A percentile compares a stretch with the other conserved stretches of the same genome.
Conservation (phyloP, 106 monocot genomes). For the Phalaenopsis equestris region DNA sequence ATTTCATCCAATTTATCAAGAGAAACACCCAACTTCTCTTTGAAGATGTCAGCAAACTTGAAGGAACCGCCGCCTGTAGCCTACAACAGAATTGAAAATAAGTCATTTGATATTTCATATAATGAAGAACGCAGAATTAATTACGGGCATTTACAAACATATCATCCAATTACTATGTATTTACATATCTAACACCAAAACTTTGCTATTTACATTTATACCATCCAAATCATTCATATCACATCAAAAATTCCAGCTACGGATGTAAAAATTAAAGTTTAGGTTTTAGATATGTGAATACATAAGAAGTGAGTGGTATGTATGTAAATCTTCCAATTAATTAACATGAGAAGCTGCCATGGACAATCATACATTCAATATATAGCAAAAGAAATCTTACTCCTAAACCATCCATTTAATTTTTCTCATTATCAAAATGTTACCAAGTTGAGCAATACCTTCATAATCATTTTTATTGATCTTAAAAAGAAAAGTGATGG, state of each 20-base stretch:
- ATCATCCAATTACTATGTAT: too few species aligned
- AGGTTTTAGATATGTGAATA: too few species aligned
- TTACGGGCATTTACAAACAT: background rate
- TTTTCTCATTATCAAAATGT: background rate
- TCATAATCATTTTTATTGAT: background rate
- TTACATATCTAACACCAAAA: too few species aligned
- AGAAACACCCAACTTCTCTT: slow-evolving; percentile 52
- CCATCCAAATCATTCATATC: too few species aligned
- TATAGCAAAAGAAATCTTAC: background rate
- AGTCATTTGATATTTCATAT: background rate
- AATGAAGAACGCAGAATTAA: background rate
- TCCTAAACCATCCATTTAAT: background rate
- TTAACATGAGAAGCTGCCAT: background rate
- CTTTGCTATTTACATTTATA: too few species aligned
- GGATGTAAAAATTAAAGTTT: too few species aligned
- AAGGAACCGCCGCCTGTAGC: slow-evolving; percentile 70
- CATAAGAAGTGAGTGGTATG: too few species aligned
- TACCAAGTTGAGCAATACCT: background rate
- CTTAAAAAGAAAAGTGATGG: background rate
- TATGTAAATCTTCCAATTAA: background rate
- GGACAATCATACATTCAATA: background rate
- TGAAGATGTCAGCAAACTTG: slow-evolving; percentile 53
- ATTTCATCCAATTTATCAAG: slow-evolving; percentile 78
- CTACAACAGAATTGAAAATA: slow-evolving; percentile 17
- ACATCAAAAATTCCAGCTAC: too few species aligned